A percentile compares a stretch with the other conserved stretches of the same genome.
Conservation (phyloP, 2,329 filamentous ascomycete genomes). For the Ceratocystiopsis sp. region DNA sequence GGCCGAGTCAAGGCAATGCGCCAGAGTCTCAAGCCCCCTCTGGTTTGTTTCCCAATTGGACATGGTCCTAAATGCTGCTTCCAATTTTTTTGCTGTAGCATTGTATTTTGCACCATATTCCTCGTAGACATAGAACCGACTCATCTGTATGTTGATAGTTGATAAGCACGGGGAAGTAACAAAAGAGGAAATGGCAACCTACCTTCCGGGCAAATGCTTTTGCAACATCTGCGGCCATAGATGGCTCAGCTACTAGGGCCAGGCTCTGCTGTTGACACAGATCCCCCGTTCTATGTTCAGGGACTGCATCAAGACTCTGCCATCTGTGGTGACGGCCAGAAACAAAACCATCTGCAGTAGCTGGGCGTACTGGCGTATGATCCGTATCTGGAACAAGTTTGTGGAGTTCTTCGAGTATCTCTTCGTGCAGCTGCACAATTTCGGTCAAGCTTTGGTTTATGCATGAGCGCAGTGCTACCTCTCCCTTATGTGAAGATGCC, state of each 20-base stretch:
- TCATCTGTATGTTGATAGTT: slow-evolving; percentile 47
- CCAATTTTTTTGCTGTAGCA: too few relatives aligned
- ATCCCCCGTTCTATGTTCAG: slow-evolving; percentile 21
- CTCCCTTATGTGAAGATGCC: slow-evolving; percentile 49
- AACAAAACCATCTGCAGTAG: background rate
- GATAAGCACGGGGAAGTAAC: background rate
- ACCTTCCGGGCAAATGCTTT: slow-evolving; percentile 2
- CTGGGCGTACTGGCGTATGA: slow-evolving; percentile 29
- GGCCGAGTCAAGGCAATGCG: slow-evolving; percentile 55
- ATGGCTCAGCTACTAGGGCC: slow-evolving; percentile 40
- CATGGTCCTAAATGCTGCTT: slow-evolving; percentile 27
- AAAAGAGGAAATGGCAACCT: background rate
- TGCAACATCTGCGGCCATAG: slow-evolving; percentile 13
- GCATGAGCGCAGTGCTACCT: slow-evolving; percentile 47
- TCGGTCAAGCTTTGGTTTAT: slow-evolving; percentile 67
- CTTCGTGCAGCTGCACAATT: slow-evolving; percentile 70
- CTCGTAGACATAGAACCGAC: slow-evolving; percentile 72
- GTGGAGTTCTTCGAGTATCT: slow-evolving; percentile 60
- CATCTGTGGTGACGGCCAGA: slow-evolving; percentile 19
- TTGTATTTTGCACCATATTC: slow-evolving; percentile 57
- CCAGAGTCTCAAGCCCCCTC: slow-evolving; percentile 68
- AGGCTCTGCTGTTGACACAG: slow-evolving; percentile 36
- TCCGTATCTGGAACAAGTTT: slow-evolving; percentile 52
- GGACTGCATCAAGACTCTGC: slow-evolving; percentile 29
- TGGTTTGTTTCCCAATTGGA: slow-evolving; percentile 68